These are phyloP conservation scores for Aspergillus diversus DNA, from an alignment of 495 filamentous ascomycete genomes.

Conservation along the genomic window DNA sequence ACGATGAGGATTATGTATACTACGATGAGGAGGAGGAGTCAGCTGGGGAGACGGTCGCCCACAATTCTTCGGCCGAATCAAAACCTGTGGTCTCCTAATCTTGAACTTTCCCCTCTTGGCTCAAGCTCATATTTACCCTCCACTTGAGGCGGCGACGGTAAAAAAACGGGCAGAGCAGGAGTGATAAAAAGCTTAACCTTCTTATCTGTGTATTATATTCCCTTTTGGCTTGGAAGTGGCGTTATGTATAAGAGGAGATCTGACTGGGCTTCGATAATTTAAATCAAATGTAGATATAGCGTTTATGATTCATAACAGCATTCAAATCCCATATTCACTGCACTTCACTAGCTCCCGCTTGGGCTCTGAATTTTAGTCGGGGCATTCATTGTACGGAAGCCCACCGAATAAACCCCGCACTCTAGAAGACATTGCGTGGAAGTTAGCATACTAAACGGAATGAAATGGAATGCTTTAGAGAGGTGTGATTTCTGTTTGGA, in stretches of 20 bases:
- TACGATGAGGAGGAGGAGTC: conserved; percentile 39
- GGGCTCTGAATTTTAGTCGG: too few relatives aligned
- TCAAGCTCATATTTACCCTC: not conserved
- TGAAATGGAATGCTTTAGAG: not conserved
- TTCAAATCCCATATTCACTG: not conserved
- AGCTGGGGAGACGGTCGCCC: not conserved
- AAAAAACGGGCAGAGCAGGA: not conserved
- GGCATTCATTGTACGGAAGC: too few relatives aligned
- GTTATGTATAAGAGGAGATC: conserved; percentile 23
- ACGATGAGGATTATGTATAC: conserved; percentile 46
- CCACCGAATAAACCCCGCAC: too few relatives aligned
- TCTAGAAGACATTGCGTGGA: too few relatives aligned
- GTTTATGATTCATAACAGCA: not conserved
- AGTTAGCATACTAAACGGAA: too few relatives aligned
- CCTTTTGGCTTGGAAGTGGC: conserved; percentile 20
- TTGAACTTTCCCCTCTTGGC: too few relatives aligned
- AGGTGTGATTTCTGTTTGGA: not conserved
- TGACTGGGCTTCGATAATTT: not conserved
- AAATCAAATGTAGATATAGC: not conserved
- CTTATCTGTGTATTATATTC: conserved; percentile 24
- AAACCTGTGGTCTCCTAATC: conserved; percentile 10
- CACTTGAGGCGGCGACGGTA: not conserved
- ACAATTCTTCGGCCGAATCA: not conserved
- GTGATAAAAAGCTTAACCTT: not conserved
- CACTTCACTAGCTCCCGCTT: not conserved